Conservation (phyloP, 495 filamentous ascomycete species). For the Hypoxylon subgilvum region DNA sequence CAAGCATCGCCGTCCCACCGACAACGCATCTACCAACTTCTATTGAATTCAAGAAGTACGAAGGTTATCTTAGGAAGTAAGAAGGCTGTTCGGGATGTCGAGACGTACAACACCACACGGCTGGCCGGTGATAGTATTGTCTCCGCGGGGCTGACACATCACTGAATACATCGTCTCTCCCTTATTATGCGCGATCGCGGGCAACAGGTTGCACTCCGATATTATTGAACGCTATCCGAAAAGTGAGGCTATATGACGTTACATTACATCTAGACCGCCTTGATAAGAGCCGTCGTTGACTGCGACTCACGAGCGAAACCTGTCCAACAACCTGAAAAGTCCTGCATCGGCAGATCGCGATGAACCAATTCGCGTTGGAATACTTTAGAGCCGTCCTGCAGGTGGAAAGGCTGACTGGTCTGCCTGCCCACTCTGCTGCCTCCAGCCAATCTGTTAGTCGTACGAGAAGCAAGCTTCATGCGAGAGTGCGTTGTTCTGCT, state of each 20-base stretch:
- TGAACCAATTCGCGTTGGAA: background rate
- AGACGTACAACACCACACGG: background rate
- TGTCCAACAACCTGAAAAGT: background rate
- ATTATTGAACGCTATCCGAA: background rate
- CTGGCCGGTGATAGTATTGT: background rate
- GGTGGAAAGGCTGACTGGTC: background rate
- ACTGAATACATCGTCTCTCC: background rate
- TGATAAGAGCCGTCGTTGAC: background rate
- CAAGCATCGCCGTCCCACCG: too few relatives aligned
- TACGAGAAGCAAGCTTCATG: conserved; percentile 15
- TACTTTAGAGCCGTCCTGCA: too few relatives aligned
- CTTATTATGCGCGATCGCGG: background rate
- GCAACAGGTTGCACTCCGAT: background rate
- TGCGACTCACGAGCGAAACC: background rate
- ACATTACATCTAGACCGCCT: background rate
- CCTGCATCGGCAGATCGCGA: background rate
- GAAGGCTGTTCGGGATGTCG: too few relatives aligned
- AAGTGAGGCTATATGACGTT: conserved; percentile 8
- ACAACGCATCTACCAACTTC: too few relatives aligned
- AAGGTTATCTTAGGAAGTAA: too few relatives aligned
- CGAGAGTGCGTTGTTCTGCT: conserved; percentile 32
- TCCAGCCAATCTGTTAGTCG: conserved; percentile 14
- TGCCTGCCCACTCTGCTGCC: background rate
- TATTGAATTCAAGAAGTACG: too few relatives aligned
- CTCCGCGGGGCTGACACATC: background rate